Base-by-base conservation (phyloP, 2,329 filamentous ascomycete genomes). In the Xylariomycetidae sp. region DNA sequence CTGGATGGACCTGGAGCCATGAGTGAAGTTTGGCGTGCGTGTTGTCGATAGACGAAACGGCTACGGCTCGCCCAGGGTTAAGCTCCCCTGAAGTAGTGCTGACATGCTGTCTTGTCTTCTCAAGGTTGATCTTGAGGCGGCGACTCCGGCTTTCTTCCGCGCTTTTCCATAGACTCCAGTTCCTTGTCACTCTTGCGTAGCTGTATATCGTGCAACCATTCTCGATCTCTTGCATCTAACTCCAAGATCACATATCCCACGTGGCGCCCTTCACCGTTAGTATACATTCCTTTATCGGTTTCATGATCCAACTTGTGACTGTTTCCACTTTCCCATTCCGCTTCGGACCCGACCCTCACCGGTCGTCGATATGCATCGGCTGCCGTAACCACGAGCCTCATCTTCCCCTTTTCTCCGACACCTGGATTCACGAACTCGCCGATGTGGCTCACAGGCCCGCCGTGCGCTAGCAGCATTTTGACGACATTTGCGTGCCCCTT, bases 121-220 rank as follows among this genome's bases (percentile, higher is more conserved):
- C n/a, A n/a, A n/a, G n/a, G n/a, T n/a, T n/a, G n/a, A n/a, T n/a
- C n/a, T n/a, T n/a, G n/a, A 23, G n/a, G 20, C 20, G 20, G 20
- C 8, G n/a, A 8, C 20, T 23, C n/a, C n/a, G n/a, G 20, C 20
- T 23, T n/a, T 23, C 20, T 23, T 23, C 27, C 12, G 14, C 12
- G 13, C 27, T 29, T 29, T 16, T 29, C 27, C 27, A 29, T 17
- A 14, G 27, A 14, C 13, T 4, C 27, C 27, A 29, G 16, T 16
- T 29, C 27, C 27, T 29, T 16, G 15, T 29, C 16, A 16, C 8
- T 29, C 27, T 29, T 29, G 4, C 27, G 14, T 17, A 29, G n/a
- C 16, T 29, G 27, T 12, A 17, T 14, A 7, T 16, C 12, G 9
- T 16, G 12, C 27, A n/a, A 29, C 27, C 15, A 17, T 7, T 12